Conservation (phyloP, 179 eudicot genomes). For the Beta lomatogona region DNA sequence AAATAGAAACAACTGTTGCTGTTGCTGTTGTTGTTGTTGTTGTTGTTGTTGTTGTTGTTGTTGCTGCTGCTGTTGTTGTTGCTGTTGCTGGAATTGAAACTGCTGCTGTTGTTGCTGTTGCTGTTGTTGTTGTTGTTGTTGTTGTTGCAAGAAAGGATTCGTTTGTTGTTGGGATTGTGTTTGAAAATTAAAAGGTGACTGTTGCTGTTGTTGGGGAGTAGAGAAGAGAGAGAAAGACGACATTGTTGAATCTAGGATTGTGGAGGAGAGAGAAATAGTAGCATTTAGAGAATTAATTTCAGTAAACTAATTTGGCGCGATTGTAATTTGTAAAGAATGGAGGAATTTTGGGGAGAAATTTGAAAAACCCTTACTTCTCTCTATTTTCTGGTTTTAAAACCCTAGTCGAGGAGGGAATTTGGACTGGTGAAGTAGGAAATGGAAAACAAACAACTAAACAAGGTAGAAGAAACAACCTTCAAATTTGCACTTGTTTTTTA, state of each 20-base stretch:
- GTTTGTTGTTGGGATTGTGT: slow-evolving; percentile 34
- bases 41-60: slow-evolving; percentile 44
- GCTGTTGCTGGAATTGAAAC: slow-evolving; percentile 28
- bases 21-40: slow-evolving; percentile 66
- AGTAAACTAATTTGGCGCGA: slow-evolving; percentile 6
- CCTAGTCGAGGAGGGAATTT: slow-evolving; percentile 28
- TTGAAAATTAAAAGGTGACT: slow-evolving; percentile 39
- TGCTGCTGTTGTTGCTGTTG: slow-evolving; percentile 39
- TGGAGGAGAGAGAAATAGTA: too few species aligned
- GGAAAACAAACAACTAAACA: too few species aligned
- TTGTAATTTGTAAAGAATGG: not conserved
- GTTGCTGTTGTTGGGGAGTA: slow-evolving; percentile 55
- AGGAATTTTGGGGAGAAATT: not conserved
- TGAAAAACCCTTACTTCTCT: slow-evolving; percentile 6
- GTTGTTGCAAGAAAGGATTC: slow-evolving; percentile 34
- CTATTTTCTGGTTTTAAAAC: slow-evolving; percentile 6
- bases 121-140: slow-evolving; percentile 27
- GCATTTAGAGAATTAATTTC: not conserved
- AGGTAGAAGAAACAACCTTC: not conserved
- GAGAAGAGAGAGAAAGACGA: slow-evolving; percentile 37
- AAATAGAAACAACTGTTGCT: slow-evolving; percentile 72
- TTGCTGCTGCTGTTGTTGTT: slow-evolving; percentile 25
- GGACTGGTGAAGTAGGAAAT: not conserved
- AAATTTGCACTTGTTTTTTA: not conserved
- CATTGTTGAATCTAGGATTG: slow-evolving; percentile 21